Base-by-base conservation (phyloP, 169 alveolate species). In the Plasmodium relictum region DNA sequence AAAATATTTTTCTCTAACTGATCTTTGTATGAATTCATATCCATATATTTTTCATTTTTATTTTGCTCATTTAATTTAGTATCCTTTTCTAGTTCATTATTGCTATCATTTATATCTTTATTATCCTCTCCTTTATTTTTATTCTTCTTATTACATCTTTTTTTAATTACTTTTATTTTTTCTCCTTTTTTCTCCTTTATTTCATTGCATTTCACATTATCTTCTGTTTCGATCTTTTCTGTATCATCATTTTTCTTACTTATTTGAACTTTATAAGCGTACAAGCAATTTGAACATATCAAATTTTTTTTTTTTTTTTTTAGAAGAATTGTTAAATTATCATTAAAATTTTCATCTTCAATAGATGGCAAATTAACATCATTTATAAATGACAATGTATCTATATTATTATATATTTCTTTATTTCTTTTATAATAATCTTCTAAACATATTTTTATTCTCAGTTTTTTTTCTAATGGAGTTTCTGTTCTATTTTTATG, bases 241-340 rank as follows among this genome's bases (percentile, higher is more conserved):
- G n/a, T 48, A 18, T 37, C 31, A 20, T 78, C 76, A 45, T 48
- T 20, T 41, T 69, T 78, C 37, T 18, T 56, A 48, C 78, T 50
- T 20, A 78, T 78, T 70, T 78, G 89, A 41, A 78, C n/a, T 65
- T 78, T 78, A 78, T 65, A 78, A 48, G 80, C 66, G 65, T 78
- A 78, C 12, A 78, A 44, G 58, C 89, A 78, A 41, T 65, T 78
- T 39, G 89, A 78, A 20, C 89, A 78, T 78, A 78, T 78, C 26
- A 66, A 48, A 65, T 65, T 78, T 59, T 74, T 74, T 70, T 78
- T 52, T 59, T 78, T 78, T 48, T 78, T 66, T 59, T 63, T 63
- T 31, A 66, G 65, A 63, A 63, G 69, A 14, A 1, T 54, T 39
- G 61, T 48, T 78, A 78, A 78, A 42, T 63, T 63, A 16, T 66